Base-by-base conservation (phyloP, 1,284 basidiomycete species). In the Volvariella surrecta region DNA sequence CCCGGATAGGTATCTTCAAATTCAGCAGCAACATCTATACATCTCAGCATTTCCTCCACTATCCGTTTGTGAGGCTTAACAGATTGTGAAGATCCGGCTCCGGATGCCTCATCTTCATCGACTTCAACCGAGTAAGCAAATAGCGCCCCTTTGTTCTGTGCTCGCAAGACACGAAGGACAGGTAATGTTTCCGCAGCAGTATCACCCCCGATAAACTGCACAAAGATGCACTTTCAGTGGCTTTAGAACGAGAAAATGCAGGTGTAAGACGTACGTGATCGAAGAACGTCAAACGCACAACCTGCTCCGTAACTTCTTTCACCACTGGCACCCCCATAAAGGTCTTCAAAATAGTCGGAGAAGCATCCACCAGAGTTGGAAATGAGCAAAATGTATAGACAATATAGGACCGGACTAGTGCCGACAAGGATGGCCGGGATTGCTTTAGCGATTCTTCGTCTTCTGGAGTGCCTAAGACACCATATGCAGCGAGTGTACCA, bases 51-150 rank as follows among this genome's bases (percentile, higher is more conserved):
- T 62, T 92, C 88, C 18, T 75, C 62, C 2, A 88, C 71, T 45
- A 82, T 74, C 20, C 67, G 73, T 55, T 82, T 79, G 58, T 83
- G 66, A 4, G 64, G 58, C 17, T 42, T 19, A 11, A 22, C 7
- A n/a, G 24, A 30, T 40, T 34, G 19, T 32, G 51, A 48, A 45
- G 49, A 42, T 16, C 56, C 48, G 20, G 53, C 54, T 35, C 51
- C 66, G 11, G 66, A 64, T 4, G 72, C 74, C 43, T 74, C 66
- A 7, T 66, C 64, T 52, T 80, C 74, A 49, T 89, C 78, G 8
- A 88, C 89, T 61, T 94, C 90, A 19, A 90, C 89, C 37, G 82
- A 87, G 63, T 94, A 94, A 28, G 76, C 82, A 51, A 96, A 78
- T 13, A 95, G 66, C n/a, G 76, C 70, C 3, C 89, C 92, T 48